Percentiles rank a stretch among this genome's conserved stretches.
These are phyloP conservation scores for Xerocomus minutiporus DNA, from an alignment of 1,284 basidiomycete genomes.

Conservation along the genomic window DNA sequence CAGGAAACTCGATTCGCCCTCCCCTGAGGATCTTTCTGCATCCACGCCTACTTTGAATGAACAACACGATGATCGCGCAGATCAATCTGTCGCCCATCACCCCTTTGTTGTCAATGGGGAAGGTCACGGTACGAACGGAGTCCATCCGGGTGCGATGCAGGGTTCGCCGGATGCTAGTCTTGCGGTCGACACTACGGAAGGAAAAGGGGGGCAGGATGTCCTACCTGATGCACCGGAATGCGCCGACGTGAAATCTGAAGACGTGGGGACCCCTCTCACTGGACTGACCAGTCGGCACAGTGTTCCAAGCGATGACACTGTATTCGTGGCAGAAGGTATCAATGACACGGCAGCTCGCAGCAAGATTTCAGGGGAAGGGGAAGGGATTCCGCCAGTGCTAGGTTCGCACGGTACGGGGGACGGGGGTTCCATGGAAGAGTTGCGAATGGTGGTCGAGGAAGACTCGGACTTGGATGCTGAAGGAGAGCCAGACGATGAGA, in stretches of 20 bases:
- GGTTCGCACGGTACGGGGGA: background rate
- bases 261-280: slow-evolving; percentile 49
- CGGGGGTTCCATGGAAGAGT: slow-evolving; percentile 2
- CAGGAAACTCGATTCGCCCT: slow-evolving; percentile 24
- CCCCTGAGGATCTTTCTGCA: slow-evolving; percentile 7
- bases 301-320: slow-evolving; percentile 53
- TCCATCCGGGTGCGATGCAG: slow-evolving; percentile 5
- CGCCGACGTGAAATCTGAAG: slow-evolving; percentile 45
- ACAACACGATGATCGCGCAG: slow-evolving; percentile 4
- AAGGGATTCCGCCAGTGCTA: slow-evolving; percentile 4
- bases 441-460: slow-evolving; percentile 19
- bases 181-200: background rate
- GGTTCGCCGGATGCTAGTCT: slow-evolving; percentile 1
- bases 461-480: slow-evolving; percentile 38
- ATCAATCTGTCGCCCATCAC: slow-evolving; percentile 5
- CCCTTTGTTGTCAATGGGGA: slow-evolving; percentile 18
- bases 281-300: slow-evolving; percentile 50
- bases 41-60: slow-evolving; percentile 1
- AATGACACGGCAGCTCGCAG: slow-evolving; percentile 10
- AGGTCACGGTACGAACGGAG: slow-evolving; percentile 17
- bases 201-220: slow-evolving; percentile 1
- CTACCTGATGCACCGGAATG: slow-evolving; percentile 13
- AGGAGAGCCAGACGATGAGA: slow-evolving; percentile 38
- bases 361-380: slow-evolving; percentile 25
- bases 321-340: slow-evolving; percentile 28